Conservation (phyloP, 1,284 basidiomycete species). For the Chiua sp. region DNA sequence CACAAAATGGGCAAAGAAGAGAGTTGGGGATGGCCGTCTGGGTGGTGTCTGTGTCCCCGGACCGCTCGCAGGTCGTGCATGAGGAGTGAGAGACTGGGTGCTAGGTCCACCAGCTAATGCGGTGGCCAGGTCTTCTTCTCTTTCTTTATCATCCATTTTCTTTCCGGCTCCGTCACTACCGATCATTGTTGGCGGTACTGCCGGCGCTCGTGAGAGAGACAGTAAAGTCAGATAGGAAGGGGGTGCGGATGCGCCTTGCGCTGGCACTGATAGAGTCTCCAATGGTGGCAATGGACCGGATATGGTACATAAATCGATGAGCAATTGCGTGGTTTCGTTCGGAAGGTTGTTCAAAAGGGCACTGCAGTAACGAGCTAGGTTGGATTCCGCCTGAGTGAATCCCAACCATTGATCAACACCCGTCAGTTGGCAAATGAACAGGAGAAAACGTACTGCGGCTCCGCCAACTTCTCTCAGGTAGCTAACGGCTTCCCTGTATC, state of each 20-base stretch:
- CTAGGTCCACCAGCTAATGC: slow-evolving; percentile 18
- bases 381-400: slow-evolving; percentile 74
- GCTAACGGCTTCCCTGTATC: slow-evolving; percentile 77
- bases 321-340: slow-evolving; percentile 86
- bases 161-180: slow-evolving; percentile 39
- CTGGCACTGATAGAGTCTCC: slow-evolving; percentile 23
- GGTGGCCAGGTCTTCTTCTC: slow-evolving; percentile 22
- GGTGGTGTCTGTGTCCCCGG: slow-evolving; percentile 34
- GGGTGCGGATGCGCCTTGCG: slow-evolving; percentile 38
- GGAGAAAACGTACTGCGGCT: slow-evolving; percentile 64
- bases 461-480: slow-evolving; percentile 84
- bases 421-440: background rate
- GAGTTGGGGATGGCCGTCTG: slow-evolving; percentile 79
- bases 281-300: slow-evolving; percentile 51
- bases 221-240: slow-evolving; percentile 82
- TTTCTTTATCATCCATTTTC: slow-evolving; percentile 22
- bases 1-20: slow-evolving; percentile 95
- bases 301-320: slow-evolving; percentile 92
- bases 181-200: slow-evolving; percentile 46
- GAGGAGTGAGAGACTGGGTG: slow-evolving; percentile 12
- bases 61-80: slow-evolving; percentile 17
- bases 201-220: slow-evolving; percentile 65
- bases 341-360: slow-evolving; percentile 85
- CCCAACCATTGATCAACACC: background rate
- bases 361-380: slow-evolving; percentile 83